A percentile compares a stretch with the other conserved stretches of the same genome.
Evolutionary conservation across 192 early-diverging fungal species (phyloP).

Genomic region (Backusella tarrabulga): DNA sequence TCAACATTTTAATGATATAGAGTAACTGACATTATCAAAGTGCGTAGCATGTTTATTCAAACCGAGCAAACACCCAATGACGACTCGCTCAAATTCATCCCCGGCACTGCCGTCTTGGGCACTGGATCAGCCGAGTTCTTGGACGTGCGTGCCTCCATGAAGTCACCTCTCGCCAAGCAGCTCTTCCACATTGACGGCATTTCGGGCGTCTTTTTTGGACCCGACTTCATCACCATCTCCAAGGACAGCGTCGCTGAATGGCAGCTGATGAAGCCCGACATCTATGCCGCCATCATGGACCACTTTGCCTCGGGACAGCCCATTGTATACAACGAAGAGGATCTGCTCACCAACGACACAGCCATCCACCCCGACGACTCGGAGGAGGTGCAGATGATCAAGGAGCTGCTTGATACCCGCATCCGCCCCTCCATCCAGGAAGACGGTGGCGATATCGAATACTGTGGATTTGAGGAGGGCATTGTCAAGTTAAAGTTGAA

Average conservation of each 20-base stretch:
- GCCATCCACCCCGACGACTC: conserved; percentile 77
- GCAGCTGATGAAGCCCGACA: conserved; percentile 97
- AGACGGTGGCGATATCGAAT: conserved; percentile 99
- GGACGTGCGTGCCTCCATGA: conserved; percentile 66
- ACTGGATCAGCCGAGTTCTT: conserved; percentile 84
- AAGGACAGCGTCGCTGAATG: conserved; percentile 88
- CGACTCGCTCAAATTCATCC: conserved; percentile 96
- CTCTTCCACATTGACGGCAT: conserved; percentile 97
- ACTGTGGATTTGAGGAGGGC: conserved; percentile 84
- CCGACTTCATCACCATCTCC: conserved; percentile 94
- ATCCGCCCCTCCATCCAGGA: conserved; percentile 97
- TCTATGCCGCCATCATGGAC: conserved; percentile 96
- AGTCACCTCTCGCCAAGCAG: conserved; percentile 85
- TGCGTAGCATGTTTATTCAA: conserved; percentile 82
- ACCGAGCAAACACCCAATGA: conserved; percentile 92
- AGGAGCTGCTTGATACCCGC: conserved; percentile 94
- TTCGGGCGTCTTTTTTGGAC: conserved; percentile 82
- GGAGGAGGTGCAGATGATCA: conserved; percentile 96
- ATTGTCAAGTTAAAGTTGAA: conserved; percentile 90
- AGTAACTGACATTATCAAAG: conserved; percentile 16
- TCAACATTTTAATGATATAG: background rate
- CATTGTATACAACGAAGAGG: conserved; percentile 60
- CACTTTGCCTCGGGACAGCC: conserved; percentile 84
- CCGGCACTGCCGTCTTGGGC: conserved; percentile 80
- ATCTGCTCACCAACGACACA: conserved; percentile 52